These are phyloP conservation scores for Emericellopsis cladophorae DNA, from an alignment of 2,329 filamentous ascomycete species.

Conservation along the genomic window DNA sequence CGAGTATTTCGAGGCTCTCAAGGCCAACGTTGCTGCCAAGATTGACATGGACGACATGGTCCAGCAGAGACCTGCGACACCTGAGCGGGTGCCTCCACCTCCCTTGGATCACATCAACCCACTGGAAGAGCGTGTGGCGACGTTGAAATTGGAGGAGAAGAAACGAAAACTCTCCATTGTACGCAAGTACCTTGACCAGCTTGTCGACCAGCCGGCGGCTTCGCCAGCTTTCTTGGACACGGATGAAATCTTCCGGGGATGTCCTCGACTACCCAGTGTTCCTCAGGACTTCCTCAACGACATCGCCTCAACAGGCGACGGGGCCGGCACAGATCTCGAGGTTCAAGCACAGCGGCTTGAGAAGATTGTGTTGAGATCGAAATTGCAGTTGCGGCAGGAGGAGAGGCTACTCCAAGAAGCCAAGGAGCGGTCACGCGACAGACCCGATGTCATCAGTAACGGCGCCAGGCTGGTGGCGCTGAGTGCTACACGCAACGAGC, in stretches of 20 bases:
- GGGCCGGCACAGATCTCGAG: constrained; percentile 26
- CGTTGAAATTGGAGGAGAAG: constrained; percentile 39
- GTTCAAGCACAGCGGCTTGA: constrained; percentile 39
- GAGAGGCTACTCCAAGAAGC: constrained; percentile 39
- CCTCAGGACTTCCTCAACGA: constrained; percentile 38
- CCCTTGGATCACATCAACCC: background rate
- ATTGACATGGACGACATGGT: constrained; percentile 29
- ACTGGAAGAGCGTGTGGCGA: constrained; percentile 37
- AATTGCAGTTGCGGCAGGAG: constrained; percentile 42
- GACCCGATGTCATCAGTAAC: constrained; percentile 21
- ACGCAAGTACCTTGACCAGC: constrained; percentile 34
- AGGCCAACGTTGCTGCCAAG: constrained; percentile 25
- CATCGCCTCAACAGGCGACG: constrained; percentile 18
- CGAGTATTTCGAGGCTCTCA: constrained; percentile 25
- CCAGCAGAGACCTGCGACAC: constrained; percentile 6
- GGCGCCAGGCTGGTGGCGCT: constrained; percentile 38
- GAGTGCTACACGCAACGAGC: constrained; percentile 39
- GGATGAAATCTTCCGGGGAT: constrained; percentile 31
- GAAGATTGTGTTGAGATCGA: constrained; percentile 44
- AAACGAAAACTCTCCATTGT: constrained; percentile 35
- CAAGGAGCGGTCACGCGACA: constrained; percentile 21
- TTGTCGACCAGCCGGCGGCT: constrained; percentile 39
- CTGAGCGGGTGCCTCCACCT: background rate
- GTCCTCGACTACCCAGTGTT: constrained; percentile 31
- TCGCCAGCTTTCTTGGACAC: constrained; percentile 35